Base-by-base conservation (phyloP, 2,329 filamentous ascomycete genomes). In the Arthrobotrys conoides region DNA sequence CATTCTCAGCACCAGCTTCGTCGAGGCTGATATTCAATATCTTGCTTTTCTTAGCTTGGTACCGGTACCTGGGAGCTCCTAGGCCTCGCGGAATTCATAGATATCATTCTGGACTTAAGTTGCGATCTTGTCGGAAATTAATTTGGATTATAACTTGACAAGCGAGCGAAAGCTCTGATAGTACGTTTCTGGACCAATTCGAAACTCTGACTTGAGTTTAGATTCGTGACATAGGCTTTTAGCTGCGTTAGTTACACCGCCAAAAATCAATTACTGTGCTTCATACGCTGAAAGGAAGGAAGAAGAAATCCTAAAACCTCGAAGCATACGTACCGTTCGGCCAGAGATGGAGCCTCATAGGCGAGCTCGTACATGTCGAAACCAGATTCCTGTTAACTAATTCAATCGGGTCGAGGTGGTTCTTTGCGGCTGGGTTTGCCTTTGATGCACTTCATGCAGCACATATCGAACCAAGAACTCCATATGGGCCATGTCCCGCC, bases 391-490 rank as follows among this genome's bases (percentile, higher is more conserved):
- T 38, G 33, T 46, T 69, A 44, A 46, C 20, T 57, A 44, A 41
- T 24, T 41, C 49, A 24, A 53, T 69, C 66, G 66, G 66, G 36
- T 69, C 63, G 66, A 59, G 51, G n/a, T 46, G 41, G 57, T 61
- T 27, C 24, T 69, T 53, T 59, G 66, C 66, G 66, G 66, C 66
- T 69, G 33, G 65, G 36, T 69, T 59, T 69, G 22, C 66, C 66
- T 44, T 38, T 48, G 33, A 69, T 59, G 33, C 20, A 55, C 46
- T 10, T 33, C 33, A 1, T 46, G 36, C 30, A 38, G 48, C 36
- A 68, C 22, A 30, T n/a, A n/a, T n/a, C n/a, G 38, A 14, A n/a
- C n/a, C 44, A 46, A 46, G n/a, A 14, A 51, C 48, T 16, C 36
- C n/a, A 59, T 38, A 59, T 38, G 53, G 33, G 5, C 51, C n/a